Conservation (phyloP, 2,329 filamentous ascomycete genomes). For the Delphinella strobiligena region DNA sequence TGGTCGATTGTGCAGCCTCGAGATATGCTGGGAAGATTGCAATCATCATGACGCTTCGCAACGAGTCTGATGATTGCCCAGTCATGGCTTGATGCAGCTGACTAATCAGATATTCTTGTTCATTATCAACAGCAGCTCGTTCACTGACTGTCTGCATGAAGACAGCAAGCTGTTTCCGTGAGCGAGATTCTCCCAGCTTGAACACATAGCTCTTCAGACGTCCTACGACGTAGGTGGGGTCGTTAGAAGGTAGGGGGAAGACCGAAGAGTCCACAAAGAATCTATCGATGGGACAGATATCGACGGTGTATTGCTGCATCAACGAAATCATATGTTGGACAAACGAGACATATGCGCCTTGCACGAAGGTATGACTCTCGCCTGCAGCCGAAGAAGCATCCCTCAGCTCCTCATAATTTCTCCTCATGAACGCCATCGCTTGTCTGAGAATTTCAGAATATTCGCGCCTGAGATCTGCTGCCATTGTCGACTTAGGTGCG, state of each 20-base stretch:
- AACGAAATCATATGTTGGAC: constrained; percentile 48
- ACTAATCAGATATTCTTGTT: constrained; percentile 43
- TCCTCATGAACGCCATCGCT: constrained; percentile 51
- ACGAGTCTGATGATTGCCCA: constrained; percentile 12
- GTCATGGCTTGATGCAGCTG: constrained; percentile 42
- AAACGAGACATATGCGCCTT: constrained; percentile 48
- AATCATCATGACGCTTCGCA: constrained; percentile 41
- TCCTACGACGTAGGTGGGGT: constrained; percentile 52
- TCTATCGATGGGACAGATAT: constrained; percentile 43
- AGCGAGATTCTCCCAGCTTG: constrained; percentile 35
- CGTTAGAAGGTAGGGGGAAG: constrained; percentile 47
- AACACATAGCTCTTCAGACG: constrained; percentile 47
- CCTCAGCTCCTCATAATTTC: constrained; percentile 45
- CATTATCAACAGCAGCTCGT: constrained; percentile 44
- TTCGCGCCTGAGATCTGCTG: constrained; percentile 24
- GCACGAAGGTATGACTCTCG: constrained; percentile 16
- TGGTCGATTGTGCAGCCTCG: constrained; percentile 32
- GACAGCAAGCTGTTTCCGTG: constrained; percentile 42
- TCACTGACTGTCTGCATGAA: constrained; percentile 50
- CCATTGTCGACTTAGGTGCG: neutral
- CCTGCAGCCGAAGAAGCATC: constrained; percentile 7
- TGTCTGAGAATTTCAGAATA: constrained; percentile 41
- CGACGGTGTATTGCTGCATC: constrained; percentile 47
- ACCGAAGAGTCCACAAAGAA: constrained; percentile 50
- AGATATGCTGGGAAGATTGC: constrained; percentile 47